Percentiles rank a stretch among this genome's conserved stretches.
These are phyloP conservation scores for Cicer yamashitae DNA, from an alignment of 306 rosid genomes.

Conservation along the genomic window DNA sequence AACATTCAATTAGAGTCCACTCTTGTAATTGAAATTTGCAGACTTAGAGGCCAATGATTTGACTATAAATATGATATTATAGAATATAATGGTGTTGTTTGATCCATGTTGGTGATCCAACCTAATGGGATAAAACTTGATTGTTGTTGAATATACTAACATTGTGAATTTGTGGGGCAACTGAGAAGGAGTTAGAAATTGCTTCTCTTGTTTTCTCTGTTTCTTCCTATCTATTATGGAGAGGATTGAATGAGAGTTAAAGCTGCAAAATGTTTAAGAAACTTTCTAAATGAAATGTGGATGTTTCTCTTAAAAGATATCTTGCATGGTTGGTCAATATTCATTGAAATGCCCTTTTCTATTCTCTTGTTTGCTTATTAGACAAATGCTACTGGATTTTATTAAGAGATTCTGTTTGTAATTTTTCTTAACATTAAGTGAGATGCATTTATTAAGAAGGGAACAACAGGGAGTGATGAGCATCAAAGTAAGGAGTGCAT, in stretches of 20 bases:
- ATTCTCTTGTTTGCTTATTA: neutral
- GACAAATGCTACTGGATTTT: conserved; percentile 15
- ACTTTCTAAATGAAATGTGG: conserved; percentile 18
- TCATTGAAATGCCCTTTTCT: neutral
- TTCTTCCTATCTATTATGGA: neutral
- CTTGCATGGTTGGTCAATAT: neutral
- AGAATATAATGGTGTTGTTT: neutral
- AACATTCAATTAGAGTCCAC: neutral
- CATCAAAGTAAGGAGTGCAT: conserved; percentile 22
- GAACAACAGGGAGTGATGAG: conserved; percentile 29
- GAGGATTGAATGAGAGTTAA: neutral
- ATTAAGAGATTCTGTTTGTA: neutral
- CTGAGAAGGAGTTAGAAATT: neutral
- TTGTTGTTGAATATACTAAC: neutral
- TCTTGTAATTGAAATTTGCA: too few species aligned
- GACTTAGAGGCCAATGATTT: neutral
- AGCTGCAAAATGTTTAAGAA: neutral
- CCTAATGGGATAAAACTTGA: neutral
- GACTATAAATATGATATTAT: neutral
- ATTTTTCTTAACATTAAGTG: neutral
- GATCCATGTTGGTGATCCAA: neutral
- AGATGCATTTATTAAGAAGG: conserved; percentile 4
- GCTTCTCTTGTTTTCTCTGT: conserved; percentile 22
- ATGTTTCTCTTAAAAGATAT: neutral
- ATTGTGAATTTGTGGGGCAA: neutral